phyloP scores from a whole-genome alignment of 1,139 yeast genomes.

The Lodderomyces metapsilosis region DNA sequence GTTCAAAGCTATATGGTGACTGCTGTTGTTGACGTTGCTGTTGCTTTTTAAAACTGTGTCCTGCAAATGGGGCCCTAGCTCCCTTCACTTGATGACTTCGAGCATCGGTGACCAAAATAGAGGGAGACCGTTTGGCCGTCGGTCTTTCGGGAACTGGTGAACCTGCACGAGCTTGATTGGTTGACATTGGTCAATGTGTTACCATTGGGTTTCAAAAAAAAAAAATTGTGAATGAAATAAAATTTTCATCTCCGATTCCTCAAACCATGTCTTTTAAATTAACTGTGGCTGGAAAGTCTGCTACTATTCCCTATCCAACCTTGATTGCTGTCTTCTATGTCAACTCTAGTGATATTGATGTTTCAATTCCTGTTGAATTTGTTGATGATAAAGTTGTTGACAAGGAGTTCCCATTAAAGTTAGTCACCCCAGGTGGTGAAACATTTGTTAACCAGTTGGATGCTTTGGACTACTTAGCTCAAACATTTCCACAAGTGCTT shows the following conservation, averaged over 20 bases:
- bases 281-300: conserved; percentile 83
- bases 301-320: conserved; percentile 75
- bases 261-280: conserved; percentile 36
- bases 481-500: conserved; percentile 41
- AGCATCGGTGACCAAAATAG: conserved; percentile 88
- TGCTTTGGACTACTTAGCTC: conserved; percentile 45
- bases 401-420: conserved; percentile 38
- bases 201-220: no score
- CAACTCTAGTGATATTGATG: conserved; percentile 47
- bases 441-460: conserved; percentile 43
- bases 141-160: conserved; percentile 34
- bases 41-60: conserved; percentile 46
- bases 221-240: not conserved
- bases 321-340: conserved; percentile 75
- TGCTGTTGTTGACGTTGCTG: conserved; percentile 22
- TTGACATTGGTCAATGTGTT: no score
- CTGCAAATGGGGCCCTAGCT: conserved; percentile 84
- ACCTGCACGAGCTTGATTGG: conserved; percentile 7
- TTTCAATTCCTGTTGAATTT: conserved; percentile 58
- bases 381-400: conserved; percentile 60
- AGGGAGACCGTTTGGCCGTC: conserved; percentile 87
- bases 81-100: conserved; percentile 58
- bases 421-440: conserved; percentile 46
- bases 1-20: conserved; percentile 16
- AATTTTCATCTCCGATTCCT: not conserved